phyloP scores from a whole-genome alignment of 2,329 filamentous ascomycete genomes.

The Calonectria hawksworthii region DNA sequence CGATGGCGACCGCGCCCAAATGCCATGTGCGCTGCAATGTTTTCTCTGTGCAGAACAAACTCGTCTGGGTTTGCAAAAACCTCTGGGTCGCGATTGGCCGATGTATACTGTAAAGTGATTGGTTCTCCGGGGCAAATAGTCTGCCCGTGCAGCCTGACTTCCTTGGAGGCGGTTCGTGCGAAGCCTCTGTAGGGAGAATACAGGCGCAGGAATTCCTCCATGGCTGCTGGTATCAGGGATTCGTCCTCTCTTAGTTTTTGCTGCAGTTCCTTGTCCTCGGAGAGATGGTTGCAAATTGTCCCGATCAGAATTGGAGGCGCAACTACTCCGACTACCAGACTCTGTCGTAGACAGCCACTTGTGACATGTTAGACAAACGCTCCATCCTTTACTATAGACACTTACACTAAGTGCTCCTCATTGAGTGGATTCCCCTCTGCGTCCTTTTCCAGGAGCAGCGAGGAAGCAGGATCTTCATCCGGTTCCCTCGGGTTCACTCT shows the following conservation, averaged over 20 bases:
- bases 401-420: conserved; percentile 1
- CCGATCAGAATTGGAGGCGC: neutral
- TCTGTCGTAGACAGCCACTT: neutral
- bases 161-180: neutral
- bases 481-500: neutral
- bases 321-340: neutral
- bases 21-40: neutral
- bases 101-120: neutral
- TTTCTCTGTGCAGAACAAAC: neutral
- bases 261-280: neutral
- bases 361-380: neutral
- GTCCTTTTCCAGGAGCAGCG: neutral
- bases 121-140: neutral
- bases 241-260: neutral
- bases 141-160: neutral
- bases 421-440: neutral
- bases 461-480: neutral
- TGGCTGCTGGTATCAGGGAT: neutral
- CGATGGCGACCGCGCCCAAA: neutral
- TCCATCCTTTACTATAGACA: neutral
- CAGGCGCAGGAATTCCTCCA: neutral
- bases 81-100: neutral
- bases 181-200: conserved; percentile 5
- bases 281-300: conserved; percentile 2
- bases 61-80: neutral